Percentiles rank a stretch among this genome's conserved stretches.
These are phyloP conservation scores for Fusarium anguioides DNA, from an alignment of 2,329 filamentous ascomycete genomes.

Conservation along the genomic window DNA sequence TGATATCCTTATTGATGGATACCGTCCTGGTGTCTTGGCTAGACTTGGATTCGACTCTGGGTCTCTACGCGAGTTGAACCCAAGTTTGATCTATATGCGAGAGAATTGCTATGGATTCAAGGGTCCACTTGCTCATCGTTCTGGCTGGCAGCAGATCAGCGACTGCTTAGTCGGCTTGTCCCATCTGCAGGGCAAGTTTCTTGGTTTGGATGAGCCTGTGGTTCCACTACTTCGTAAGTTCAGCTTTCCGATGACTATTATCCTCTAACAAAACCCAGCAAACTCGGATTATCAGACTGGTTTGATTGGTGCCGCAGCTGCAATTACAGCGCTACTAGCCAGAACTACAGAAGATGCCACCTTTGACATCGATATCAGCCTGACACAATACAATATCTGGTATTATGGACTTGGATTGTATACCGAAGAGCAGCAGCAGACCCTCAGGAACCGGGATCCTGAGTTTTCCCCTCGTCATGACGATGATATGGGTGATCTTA, in stretches of 20 bases:
- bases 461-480: neutral
- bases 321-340: neutral
- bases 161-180: neutral
- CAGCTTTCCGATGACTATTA: too few species aligned
- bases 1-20: neutral
- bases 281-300: constrained; percentile 2
- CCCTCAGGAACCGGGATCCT: too few species aligned
- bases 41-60: neutral
- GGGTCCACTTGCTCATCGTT: neutral
- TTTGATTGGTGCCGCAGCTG: neutral
- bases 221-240: neutral
- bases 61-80: neutral
- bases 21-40: neutral
- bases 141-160: neutral
- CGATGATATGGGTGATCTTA: neutral
- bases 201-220: neutral
- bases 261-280: neutral
- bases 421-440: too few species aligned
- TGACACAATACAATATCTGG: constrained; percentile 4
- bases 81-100: neutral
- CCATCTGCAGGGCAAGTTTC: neutral
- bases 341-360: neutral
- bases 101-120: constrained; percentile 1
- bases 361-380: neutral
- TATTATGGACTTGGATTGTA: neutral